Evolutionary conservation across 495 filamentous ascomycete species (phyloP).

Genomic region (Hypoxylon intermedium): DNA sequence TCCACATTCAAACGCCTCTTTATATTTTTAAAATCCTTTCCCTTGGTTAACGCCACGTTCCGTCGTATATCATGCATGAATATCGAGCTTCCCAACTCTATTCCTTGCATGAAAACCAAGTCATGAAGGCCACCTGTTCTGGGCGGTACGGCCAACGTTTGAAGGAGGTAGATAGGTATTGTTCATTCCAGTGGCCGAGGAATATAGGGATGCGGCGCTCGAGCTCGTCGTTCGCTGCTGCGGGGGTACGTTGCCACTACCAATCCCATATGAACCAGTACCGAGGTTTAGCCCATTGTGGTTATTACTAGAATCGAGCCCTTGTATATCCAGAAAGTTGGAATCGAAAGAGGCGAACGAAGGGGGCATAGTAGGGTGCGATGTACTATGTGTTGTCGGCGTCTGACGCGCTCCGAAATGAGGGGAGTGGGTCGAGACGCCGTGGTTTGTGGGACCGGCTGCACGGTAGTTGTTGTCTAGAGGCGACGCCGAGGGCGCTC

Average conservation of each 20-base stretch:
- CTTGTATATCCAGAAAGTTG: conserved; percentile 47
- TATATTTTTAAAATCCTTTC: conserved; percentile 23
- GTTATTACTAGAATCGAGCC: conserved; percentile 46
- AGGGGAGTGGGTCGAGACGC: conserved; percentile 47
- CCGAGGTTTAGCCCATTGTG: conserved; percentile 40
- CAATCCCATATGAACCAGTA: conserved; percentile 36
- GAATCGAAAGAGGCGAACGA: conserved; percentile 43
- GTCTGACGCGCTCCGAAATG: conserved; percentile 44
- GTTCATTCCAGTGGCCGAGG: conserved; percentile 40
- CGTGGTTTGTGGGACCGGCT: conserved; percentile 38
- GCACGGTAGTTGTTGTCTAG: conserved; percentile 46
- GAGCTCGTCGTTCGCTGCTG: conserved; percentile 43
- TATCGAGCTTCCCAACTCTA: not conserved
- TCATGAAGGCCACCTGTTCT: conserved; percentile 42
- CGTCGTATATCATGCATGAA: conserved; percentile 34
- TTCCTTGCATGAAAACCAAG: not conserved
- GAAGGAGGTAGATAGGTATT: conserved; percentile 38
- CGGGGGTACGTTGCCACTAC: conserved; percentile 33
- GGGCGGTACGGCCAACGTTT: conserved; percentile 36
- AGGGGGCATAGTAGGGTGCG: conserved; percentile 37
- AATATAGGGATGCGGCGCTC: conserved; percentile 35
- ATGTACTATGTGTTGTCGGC: conserved; percentile 40
- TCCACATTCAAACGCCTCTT: conserved; percentile 32
- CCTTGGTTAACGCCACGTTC: conserved; percentile 37
- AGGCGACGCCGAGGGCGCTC: conserved; percentile 48